phyloP scores from a whole-genome alignment of 2,329 filamentous ascomycete species.

The Sclerotinia spermophila region DNA sequence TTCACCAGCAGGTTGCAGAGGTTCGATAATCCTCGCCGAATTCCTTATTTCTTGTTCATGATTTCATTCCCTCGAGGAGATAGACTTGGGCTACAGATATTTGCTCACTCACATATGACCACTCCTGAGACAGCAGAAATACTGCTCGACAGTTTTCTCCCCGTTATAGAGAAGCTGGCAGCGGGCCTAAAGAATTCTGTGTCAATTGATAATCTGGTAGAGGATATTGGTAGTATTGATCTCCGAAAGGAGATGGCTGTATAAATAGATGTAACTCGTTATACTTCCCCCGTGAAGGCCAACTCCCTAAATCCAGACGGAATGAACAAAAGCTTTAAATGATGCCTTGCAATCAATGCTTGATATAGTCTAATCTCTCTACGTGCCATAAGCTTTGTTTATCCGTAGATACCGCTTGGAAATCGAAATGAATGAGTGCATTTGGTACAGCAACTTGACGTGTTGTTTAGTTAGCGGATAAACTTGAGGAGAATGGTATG shows the following conservation, averaged over 20 bases:
- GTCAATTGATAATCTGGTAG: neutral
- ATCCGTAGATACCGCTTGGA: too few species aligned
- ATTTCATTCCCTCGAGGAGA: neutral
- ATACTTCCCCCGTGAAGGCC: neutral
- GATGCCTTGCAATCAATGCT: neutral
- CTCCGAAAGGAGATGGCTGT: neutral
- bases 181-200: neutral
- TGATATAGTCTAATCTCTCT: too few species aligned
- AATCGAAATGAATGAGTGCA: too few species aligned
- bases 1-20: neutral
- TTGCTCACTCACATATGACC: neutral
- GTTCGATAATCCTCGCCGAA: neutral
- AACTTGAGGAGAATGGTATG: too few species aligned
- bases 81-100: neutral
- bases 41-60: neutral
- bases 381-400: too few species aligned
- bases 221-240: neutral
- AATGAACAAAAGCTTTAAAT: neutral
- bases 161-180: neutral
- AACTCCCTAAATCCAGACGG: too few species aligned
- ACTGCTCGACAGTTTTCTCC: neutral
- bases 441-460: too few species aligned
- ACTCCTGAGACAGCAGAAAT: neutral
- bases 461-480: too few species aligned
- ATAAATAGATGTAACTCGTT: neutral